Conservation (phyloP, 768 basidiomycete genomes). For the Solioccasus polychromus region DNA sequence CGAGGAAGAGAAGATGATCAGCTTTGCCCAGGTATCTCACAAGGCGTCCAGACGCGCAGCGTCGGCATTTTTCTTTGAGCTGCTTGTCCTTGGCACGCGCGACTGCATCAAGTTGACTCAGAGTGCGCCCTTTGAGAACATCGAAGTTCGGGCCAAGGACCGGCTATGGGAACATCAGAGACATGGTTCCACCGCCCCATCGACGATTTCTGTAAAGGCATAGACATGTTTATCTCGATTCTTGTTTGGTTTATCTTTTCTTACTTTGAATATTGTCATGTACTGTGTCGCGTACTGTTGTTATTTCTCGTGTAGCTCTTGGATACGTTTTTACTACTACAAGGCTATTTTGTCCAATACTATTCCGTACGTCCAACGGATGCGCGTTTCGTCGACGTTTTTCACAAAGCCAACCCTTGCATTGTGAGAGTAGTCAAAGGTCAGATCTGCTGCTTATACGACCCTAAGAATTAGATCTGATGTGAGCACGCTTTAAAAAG, state of each 20-base stretch:
- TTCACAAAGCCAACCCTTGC: constrained; percentile 57
- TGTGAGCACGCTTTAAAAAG: constrained; percentile 72
- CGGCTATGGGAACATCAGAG: constrained; percentile 79
- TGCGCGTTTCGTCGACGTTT: constrained; percentile 48
- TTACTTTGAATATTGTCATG: constrained; percentile 12
- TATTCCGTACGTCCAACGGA: too few species aligned
- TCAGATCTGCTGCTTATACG: constrained; percentile 65
- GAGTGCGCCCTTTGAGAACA: constrained; percentile 74
- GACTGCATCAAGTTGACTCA: constrained; percentile 87
- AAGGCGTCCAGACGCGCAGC: constrained; percentile 91
- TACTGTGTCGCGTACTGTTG: too few species aligned
- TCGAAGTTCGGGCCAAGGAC: constrained; percentile 76
- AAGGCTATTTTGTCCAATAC: not conserved
- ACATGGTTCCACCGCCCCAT: constrained; percentile 41
- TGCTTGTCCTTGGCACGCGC: constrained; percentile 89
- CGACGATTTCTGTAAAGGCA: constrained; percentile 44
- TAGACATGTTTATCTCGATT: constrained; percentile 6
- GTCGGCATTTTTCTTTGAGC: constrained; percentile 96
- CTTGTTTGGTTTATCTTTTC: not conserved
- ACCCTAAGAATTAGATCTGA: not conserved
- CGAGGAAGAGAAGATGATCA: constrained; percentile 58
- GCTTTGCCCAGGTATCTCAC: constrained; percentile 75
- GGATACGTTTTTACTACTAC: too few species aligned
- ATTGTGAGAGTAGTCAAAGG: constrained; percentile 56
- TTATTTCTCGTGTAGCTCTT: constrained; percentile 11